Evolutionary conservation across 208 protist genomes (phyloP), one percentile per base, ranked within the genome.

Genomic region (Histomonas meleagridis): DNA sequence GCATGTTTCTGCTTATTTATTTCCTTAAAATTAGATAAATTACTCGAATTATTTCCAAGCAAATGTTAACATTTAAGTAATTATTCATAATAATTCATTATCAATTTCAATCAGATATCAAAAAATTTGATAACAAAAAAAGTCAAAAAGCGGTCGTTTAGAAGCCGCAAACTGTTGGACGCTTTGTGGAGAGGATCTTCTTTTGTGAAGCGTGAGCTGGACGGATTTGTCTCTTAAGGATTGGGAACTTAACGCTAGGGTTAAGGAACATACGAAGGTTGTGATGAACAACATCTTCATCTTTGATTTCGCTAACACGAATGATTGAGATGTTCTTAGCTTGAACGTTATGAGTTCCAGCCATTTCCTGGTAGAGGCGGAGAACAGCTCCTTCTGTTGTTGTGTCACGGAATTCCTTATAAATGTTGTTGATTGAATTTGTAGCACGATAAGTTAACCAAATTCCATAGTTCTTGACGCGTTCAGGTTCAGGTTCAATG

Each of bases 391-490:
- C 81, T 32, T 93, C 72, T 55, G 92, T 53, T 62, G 62, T 90
- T 94, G 96, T 95, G 91, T 98, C 98, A 92, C 98, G 96, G 96
- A 97, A 99, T 95, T 99, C 98, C 96, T 99, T 99, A 95, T 98
- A 97, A 96, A 99, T 98, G 96, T 99, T 99, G 93, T 98, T 98
- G 92, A 97, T 98, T 91, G 97, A 97, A 93, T 95, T 97, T 92
- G 97, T 96, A 91, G 97, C 97, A 95, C 98, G 97, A 96, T 99
- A 99, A 95, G 98, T 96, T 92, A 99, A 95, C 94, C 97, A 98
- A 90, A 99, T 96, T 92, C 96, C 96, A 95, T 97, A 99, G 97
- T 99, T 99, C 95, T 98, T 98, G 92, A 98, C 96, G 10, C 62
- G 53, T 48, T 70, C 93, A 62, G 98, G 96, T 93, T 97, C 97